Percentiles rank a stretch among this genome's conserved stretches.
These are phyloP conservation scores for Capsicum pubescens DNA, from an alignment of 257 asterid species.

Conservation along the genomic window DNA sequence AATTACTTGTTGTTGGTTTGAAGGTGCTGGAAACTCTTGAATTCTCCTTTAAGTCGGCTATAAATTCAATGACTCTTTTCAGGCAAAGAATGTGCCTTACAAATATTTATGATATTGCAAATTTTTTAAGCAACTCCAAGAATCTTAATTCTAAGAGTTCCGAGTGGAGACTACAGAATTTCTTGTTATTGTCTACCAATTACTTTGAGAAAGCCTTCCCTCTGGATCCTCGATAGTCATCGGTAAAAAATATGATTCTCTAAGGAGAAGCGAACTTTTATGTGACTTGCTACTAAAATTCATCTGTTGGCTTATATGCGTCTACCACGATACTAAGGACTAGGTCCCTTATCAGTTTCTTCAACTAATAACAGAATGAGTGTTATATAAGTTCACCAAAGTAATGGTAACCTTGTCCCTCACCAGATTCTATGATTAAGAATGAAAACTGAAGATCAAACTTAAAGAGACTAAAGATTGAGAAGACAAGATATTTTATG, in stretches of 20 bases:
- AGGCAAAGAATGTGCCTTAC: conserved; percentile 44
- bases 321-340: too few relatives aligned
- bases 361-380: too few relatives aligned
- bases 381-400: too few relatives aligned
- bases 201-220: conserved; percentile 54
- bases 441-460: too few relatives aligned
- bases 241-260: conserved; percentile 42
- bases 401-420: too few relatives aligned
- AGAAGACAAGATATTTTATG: too few relatives aligned
- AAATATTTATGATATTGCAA: conserved; percentile 42
- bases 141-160: conserved; percentile 27
- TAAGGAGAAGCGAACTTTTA: conserved; percentile 49
- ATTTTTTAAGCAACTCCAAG: conserved; percentile 38
- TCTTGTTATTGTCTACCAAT: conserved; percentile 26
- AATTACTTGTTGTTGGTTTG: conserved; percentile 47
- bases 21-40: conserved; percentile 51
- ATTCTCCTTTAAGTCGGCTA: conserved; percentile 31
- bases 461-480: too few relatives aligned
- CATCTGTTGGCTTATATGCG: background rate
- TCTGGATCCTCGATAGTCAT: conserved; percentile 42
- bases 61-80: conserved; percentile 31
- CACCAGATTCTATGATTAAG: too few relatives aligned
- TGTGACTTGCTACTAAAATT: conserved; percentile 46
- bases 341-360: too few relatives aligned
- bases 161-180: conserved; percentile 30